A percentile compares a stretch with the other conserved stretches of the same genome.
phyloP scores from a whole-genome alignment of 108 stramenopile species.

The Fragilariopsis cylindrus region DNA sequence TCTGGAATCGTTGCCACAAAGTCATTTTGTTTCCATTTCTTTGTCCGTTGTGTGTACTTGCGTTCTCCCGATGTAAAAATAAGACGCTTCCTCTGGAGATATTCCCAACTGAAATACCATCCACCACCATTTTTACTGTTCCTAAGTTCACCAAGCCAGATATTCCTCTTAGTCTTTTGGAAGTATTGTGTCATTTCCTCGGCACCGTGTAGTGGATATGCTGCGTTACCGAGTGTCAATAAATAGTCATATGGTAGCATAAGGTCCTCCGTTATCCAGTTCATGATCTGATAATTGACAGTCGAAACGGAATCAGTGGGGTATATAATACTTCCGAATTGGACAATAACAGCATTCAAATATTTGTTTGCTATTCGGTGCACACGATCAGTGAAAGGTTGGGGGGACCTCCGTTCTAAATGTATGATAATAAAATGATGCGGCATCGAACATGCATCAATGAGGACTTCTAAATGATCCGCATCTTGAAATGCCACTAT shows the following conservation, averaged over 20 bases:
- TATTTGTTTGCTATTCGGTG: conserved; percentile 23
- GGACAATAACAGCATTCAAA: conserved; percentile 30
- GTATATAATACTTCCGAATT: conserved; percentile 49
- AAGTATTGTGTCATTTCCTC: conserved; percentile 27
- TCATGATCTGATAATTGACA: conserved; percentile 38
- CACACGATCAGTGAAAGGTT: conserved; percentile 16
- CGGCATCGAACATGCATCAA: conserved; percentile 39
- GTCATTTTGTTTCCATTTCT: conserved; percentile 8
- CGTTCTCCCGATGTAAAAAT: conserved; percentile 23
- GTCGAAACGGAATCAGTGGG: conserved; percentile 41
- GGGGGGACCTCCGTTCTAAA: conserved; percentile 26
- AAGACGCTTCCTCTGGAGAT: conserved; percentile 33
- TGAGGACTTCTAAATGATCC: conserved; percentile 32
- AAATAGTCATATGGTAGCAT: conserved; percentile 39
- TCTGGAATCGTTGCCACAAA: conserved; percentile 1
- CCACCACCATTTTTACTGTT: not conserved
- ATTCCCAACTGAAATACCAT: not conserved
- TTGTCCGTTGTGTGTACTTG: conserved; percentile 2
- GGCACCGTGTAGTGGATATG: conserved; percentile 34
- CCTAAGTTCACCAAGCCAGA: conserved; percentile 44
- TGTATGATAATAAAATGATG: conserved; percentile 45
- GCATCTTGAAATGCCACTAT: conserved; percentile 45
- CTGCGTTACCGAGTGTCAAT: conserved; percentile 38
- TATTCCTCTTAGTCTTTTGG: conserved; percentile 14
- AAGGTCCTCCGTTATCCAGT: conserved; percentile 34